Percentiles rank a stretch among this genome's conserved stretches.
Conservation (phyloP, 1,139 yeast species). For the Ogataea hybrid region DNA sequence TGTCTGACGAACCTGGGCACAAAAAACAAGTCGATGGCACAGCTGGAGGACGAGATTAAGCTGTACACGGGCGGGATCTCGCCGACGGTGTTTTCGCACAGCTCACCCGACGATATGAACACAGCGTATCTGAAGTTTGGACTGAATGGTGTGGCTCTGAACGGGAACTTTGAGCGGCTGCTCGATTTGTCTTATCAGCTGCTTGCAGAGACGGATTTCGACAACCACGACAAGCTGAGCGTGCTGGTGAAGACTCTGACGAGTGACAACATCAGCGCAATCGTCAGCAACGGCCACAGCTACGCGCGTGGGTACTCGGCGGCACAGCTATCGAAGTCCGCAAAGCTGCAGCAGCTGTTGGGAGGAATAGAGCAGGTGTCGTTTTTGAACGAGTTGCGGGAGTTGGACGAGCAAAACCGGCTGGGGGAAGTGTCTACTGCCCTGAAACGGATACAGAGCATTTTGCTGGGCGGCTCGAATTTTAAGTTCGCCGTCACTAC, state of each 20-base stretch:
- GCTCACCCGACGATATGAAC: conserved; percentile 51
- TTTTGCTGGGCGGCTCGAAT: conserved; percentile 39
- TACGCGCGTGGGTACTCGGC: conserved; percentile 72
- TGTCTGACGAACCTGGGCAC: conserved; percentile 90
- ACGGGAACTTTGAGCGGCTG: conserved; percentile 58
- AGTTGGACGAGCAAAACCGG: conserved; percentile 54
- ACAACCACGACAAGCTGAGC: conserved; percentile 66
- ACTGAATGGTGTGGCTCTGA: conserved; percentile 70
- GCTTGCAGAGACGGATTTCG: conserved; percentile 66
- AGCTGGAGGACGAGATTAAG: conserved; percentile 81
- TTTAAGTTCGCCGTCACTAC: conserved; percentile 62
- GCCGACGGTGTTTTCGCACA: conserved; percentile 53
- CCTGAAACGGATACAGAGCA: conserved; percentile 51
- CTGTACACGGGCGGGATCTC: conserved; percentile 82
- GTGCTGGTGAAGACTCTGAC: conserved; percentile 72
- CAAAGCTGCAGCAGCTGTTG: conserved; percentile 59
- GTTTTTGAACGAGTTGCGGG: conserved; percentile 61
- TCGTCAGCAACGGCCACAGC: conserved; percentile 87
- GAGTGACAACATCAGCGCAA: conserved; percentile 72
- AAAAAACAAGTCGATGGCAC: conserved; percentile 61
- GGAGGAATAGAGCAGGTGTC: conserved; percentile 76
- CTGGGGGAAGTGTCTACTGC: conserved; percentile 62
- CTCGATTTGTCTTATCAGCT: conserved; percentile 69
- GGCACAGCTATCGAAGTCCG: conserved; percentile 60
- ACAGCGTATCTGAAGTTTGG: conserved; percentile 49